Evolutionary conservation across 2,329 filamentous ascomycete species (phyloP).

Genomic region (Alternaria dauci): DNA sequence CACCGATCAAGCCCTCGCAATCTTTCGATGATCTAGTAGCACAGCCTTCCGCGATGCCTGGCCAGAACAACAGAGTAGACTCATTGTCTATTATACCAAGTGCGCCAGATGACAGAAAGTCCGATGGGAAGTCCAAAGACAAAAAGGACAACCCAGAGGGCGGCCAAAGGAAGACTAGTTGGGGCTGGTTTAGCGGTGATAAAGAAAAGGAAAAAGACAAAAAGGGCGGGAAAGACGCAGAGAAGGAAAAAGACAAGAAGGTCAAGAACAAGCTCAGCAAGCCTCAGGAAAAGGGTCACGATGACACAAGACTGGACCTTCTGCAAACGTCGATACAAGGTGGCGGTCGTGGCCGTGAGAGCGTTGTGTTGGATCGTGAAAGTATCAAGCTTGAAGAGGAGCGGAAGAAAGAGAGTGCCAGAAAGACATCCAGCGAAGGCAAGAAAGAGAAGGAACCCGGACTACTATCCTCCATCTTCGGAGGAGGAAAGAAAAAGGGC

Average conservation of each 20-base stretch:
- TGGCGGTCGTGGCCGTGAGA: conserved; percentile 72
- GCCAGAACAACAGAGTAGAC: conserved; percentile 74
- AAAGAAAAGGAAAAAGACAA: conserved; percentile 75
- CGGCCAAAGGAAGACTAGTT: conserved; percentile 75
- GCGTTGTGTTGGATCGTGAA: conserved; percentile 82
- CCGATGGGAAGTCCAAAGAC: conserved; percentile 74
- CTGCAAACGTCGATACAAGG: conserved; percentile 86
- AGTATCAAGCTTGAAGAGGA: conserved; percentile 79
- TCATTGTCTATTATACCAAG: conserved; percentile 83
- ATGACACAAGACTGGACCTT: conserved; percentile 84
- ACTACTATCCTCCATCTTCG: conserved; percentile 93
- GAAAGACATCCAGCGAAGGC: conserved; percentile 71
- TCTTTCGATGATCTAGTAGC: conserved; percentile 71
- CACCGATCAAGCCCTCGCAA: conserved; percentile 54
- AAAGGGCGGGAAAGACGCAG: conserved; percentile 58
- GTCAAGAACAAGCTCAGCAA: conserved; percentile 73
- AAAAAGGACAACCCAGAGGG: conserved; percentile 75
- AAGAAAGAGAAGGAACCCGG: conserved; percentile 90
- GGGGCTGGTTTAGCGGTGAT: conserved; percentile 76
- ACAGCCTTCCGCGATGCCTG: conserved; percentile 73
- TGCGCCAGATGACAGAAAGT: conserved; percentile 72
- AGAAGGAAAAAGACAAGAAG: conserved; percentile 53
- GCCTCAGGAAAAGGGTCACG: conserved; percentile 63
- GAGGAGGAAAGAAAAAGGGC: conserved; percentile 85
- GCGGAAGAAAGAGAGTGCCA: conserved; percentile 78